phyloP scores from a whole-genome alignment of 2,329 filamentous ascomycete genomes.

The Sclerotinia subarctica region DNA sequence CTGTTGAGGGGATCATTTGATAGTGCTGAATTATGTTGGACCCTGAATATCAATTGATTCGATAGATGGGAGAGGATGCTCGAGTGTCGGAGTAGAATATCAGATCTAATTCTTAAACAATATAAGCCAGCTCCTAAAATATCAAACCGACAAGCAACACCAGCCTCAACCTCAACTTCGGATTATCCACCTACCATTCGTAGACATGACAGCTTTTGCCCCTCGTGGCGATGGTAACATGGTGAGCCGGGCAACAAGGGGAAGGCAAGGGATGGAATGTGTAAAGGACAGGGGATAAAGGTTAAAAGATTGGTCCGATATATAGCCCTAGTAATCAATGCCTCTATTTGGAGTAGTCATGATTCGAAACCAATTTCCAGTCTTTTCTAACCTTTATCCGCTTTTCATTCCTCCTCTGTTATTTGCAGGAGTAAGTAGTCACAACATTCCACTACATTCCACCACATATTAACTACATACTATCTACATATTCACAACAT shows the following conservation, averaged over 20 bases:
- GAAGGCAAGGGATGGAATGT: background rate
- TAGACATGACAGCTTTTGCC: background rate
- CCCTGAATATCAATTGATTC: background rate
- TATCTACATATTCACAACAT: too few species aligned
- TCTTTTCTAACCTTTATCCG: background rate
- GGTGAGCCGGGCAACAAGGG: background rate
- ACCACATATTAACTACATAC: background rate
- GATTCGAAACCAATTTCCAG: background rate
- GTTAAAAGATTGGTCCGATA: background rate
- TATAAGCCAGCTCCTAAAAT: too few species aligned
- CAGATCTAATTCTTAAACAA: background rate
- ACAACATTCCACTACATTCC: background rate
- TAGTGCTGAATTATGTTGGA: background rate
- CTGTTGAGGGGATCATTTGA: background rate
- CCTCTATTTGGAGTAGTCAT: background rate
- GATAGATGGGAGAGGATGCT: background rate
- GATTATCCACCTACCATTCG: background rate
- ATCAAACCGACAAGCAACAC: background rate
- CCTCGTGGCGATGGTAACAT: conserved; percentile 4
- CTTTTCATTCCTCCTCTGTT: background rate
- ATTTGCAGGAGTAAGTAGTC: background rate
- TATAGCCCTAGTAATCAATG: background rate
- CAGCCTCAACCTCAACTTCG: background rate
- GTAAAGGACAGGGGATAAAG: background rate
- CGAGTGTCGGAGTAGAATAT: background rate